phyloP scores from a whole-genome alignment of 345 rosid genomes.

The Garcia nutans region DNA sequence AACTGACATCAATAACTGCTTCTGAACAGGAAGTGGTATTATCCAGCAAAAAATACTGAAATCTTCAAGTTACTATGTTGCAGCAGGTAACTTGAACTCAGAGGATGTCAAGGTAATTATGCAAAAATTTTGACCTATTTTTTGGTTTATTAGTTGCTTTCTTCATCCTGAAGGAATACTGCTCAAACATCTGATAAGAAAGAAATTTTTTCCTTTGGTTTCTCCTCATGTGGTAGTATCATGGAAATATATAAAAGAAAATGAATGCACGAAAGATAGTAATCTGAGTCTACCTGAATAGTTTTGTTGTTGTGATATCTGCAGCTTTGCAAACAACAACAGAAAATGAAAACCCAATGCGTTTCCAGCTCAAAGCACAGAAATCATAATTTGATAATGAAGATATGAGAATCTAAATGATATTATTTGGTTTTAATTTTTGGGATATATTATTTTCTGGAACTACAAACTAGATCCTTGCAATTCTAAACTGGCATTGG shows the following conservation, averaged over 20 bases:
- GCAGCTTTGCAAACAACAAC: background rate
- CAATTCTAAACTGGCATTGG: background rate
- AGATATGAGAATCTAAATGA: background rate
- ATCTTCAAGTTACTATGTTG: constrained; percentile 76
- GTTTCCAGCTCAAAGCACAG: background rate
- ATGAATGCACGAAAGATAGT: background rate
- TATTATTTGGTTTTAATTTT: background rate
- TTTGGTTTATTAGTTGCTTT: constrained; percentile 8
- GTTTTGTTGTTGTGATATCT: background rate
- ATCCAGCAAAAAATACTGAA: constrained; percentile 56
- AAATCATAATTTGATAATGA: background rate
- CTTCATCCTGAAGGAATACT: background rate
- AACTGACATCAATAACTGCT: constrained; percentile 18
- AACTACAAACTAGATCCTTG: background rate
- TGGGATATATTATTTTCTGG: background rate
- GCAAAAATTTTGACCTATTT: background rate
- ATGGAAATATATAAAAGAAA: background rate
- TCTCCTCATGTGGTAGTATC: background rate
- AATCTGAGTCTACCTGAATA: too few species aligned
- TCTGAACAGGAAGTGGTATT: constrained; percentile 57
- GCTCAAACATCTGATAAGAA: constrained; percentile 1
- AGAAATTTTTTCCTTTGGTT: background rate
- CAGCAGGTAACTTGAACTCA: constrained; percentile 74
- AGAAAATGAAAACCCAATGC: constrained; percentile 1
- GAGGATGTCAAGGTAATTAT: constrained; percentile 67